Evolutionary conservation across 2,329 filamentous ascomycete genomes (phyloP).

Genomic region (Phaeomoniella chlamydospora): DNA sequence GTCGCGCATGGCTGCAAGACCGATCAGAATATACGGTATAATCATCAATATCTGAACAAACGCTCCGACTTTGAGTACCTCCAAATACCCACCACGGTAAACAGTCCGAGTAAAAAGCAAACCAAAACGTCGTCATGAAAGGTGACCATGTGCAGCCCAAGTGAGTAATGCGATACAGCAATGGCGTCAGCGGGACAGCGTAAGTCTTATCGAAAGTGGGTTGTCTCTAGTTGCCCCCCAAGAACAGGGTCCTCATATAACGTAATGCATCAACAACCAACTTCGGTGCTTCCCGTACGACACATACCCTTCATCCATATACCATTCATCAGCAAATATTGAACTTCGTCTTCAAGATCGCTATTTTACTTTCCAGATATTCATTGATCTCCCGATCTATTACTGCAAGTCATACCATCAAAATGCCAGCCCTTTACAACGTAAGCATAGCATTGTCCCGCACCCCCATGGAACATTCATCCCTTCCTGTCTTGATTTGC

Average conservation of each 20-base stretch:
- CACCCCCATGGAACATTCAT: background rate
- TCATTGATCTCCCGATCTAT: no score
- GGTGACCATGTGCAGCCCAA: no score
- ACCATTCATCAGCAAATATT: background rate
- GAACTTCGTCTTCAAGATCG: background rate
- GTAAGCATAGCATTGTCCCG: background rate
- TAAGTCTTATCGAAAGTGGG: background rate
- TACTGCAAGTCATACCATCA: background rate
- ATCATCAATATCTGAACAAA: no score
- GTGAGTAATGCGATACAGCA: no score
- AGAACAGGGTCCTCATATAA: background rate
- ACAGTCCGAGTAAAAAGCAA: no score
- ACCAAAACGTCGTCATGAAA: no score
- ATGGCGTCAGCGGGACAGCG: background rate
- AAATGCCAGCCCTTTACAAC: conserved; percentile 1
- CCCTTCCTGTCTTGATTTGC: background rate
- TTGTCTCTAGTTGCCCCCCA: no score
- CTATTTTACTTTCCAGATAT: background rate
- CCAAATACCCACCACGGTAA: no score
- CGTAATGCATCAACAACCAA: background rate
- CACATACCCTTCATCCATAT: background rate
- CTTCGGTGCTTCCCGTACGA: background rate
- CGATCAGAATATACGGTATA: no score
- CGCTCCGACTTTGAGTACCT: no score
- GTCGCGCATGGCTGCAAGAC: no score